Base-by-base conservation (phyloP, 768 basidiomycete species). In the Boletus rubropictus region DNA sequence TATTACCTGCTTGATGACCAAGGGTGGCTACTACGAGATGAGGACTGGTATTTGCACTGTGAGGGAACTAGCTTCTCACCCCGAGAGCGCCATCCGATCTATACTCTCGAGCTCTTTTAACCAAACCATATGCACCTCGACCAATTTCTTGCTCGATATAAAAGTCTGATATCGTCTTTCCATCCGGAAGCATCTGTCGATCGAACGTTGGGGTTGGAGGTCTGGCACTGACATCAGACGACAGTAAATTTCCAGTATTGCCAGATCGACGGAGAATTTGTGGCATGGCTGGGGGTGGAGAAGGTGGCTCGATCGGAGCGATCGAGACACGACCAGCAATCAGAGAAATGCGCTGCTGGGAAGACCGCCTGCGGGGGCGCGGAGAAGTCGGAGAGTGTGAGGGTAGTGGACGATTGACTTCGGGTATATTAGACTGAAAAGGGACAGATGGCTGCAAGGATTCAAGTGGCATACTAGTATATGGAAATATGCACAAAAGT, bases 1-100 rank as follows among this genome's bases (percentile, higher is more conserved):
- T 74, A 98, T 94, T 60, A 98, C 85, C 68, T 96, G 94, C 63
- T 99, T 99, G 69, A 99, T 92, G 58, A 99, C 86, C 50, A 96
- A 70, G 31, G 87, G 82, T 4, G 92, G 86, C 91, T 93, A 42
- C 46, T 27, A 32, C 25, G 44, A 9, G 39, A 49, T 53, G 40
- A 56, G 55, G 37, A 36, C 34, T 33, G 40, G 7, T 36, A n/a
- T 38, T 20, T 24, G 22, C 25, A 18, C 22, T 7, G 34, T 43
- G 40, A 56, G 51, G 34, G 41, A 41, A 46, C 37, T 46, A 42
- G 48, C 31, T 55, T 60, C 90, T 77, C 67, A 94, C 92, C 58
- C 95, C 95, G n/a, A 85, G 69, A 33, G 80, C 74, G 5, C 89
- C 89, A 64, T 89, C 84, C 7, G 73, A 58, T 31, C 74, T 76